Conservation (phyloP, 768 basidiomycete genomes). For the Chalciporus piperatus region DNA sequence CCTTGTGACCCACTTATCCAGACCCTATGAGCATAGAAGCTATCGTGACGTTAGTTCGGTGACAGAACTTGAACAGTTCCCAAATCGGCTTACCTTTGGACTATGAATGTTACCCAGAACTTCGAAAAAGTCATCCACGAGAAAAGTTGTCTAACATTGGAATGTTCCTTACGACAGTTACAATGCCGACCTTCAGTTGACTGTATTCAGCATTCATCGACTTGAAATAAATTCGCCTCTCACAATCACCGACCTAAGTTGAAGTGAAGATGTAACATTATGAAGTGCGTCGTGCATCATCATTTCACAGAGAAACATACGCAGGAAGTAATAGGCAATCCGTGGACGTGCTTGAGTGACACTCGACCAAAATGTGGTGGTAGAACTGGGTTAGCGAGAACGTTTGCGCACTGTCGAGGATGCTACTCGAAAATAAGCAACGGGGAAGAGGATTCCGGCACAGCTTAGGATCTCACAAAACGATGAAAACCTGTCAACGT, state of each 20-base stretch:
- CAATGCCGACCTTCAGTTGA: neutral
- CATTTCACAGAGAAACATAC: slow-evolving; percentile 1
- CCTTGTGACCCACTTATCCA: slow-evolving; percentile 22
- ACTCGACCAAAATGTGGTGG: slow-evolving; percentile 6
- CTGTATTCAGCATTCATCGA: neutral
- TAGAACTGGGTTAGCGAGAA: neutral
- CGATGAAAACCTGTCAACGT: slow-evolving; percentile 1
- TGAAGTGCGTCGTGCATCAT: neutral
- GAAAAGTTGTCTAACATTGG: too few relatives aligned
- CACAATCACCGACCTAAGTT: slow-evolving; percentile 5
- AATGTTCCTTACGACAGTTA: slow-evolving; percentile 5
- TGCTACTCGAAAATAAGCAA: slow-evolving; percentile 5
- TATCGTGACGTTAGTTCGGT: neutral
- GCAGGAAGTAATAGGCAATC: slow-evolving; percentile 3
- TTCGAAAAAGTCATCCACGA: neutral
- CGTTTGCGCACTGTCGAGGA: slow-evolving; percentile 8
- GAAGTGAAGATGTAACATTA: neutral
- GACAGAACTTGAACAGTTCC: neutral
- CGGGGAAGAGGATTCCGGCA: too few relatives aligned
- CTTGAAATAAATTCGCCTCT: neutral
- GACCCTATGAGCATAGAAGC: slow-evolving; percentile 26
- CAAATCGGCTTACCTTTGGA: slow-evolving; percentile 14
- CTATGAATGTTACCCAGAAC: slow-evolving; percentile 18
- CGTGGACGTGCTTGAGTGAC: slow-evolving; percentile 1
- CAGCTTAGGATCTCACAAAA: slow-evolving; percentile 8